Evolutionary conservation across 208 protist genomes (phyloP).

Genomic region (Trypanosoma boissoni): DNA sequence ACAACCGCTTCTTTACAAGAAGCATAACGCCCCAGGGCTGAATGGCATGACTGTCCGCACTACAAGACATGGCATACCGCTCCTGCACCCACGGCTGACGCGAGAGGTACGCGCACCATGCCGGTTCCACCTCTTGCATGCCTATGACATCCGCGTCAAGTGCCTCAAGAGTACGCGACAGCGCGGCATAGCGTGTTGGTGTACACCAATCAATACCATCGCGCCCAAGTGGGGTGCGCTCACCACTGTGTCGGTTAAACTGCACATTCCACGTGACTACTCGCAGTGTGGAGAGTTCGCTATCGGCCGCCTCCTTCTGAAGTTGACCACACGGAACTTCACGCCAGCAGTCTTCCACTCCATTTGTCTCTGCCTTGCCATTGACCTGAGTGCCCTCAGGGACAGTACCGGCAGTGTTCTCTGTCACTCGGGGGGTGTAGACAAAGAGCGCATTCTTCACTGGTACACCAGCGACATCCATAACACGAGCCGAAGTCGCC

Average conservation of each 20-base stretch:
- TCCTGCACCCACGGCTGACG: constrained; percentile 47
- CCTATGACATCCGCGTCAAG: constrained; percentile 54
- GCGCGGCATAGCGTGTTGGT: constrained; percentile 44
- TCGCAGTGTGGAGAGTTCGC: constrained; percentile 32
- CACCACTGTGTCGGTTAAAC: constrained; percentile 45
- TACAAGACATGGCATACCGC: constrained; percentile 34
- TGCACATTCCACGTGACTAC: constrained; percentile 60
- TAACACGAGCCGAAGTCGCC: constrained; percentile 20
- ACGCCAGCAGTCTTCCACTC: constrained; percentile 15
- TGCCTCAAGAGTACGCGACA: constrained; percentile 31
- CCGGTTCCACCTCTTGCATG: constrained; percentile 59
- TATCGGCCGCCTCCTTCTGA: background rate
- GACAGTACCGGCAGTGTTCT: no score
- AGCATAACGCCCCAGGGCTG: constrained; percentile 50
- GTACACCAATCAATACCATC: constrained; percentile 64
- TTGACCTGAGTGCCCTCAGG: no score
- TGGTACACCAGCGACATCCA: constrained; percentile 17
- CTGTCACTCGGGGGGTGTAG: no score
- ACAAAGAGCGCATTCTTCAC: constrained; percentile 24
- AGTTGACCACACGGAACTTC: constrained; percentile 25
- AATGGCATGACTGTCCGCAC: constrained; percentile 34
- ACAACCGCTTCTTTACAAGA: constrained; percentile 33
- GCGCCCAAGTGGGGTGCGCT: constrained; percentile 47
- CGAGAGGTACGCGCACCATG: constrained; percentile 43
- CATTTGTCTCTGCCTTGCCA: background rate